Conservation (phyloP, 164 flowering plant genomes). For the Stephania cephalantha region DNA sequence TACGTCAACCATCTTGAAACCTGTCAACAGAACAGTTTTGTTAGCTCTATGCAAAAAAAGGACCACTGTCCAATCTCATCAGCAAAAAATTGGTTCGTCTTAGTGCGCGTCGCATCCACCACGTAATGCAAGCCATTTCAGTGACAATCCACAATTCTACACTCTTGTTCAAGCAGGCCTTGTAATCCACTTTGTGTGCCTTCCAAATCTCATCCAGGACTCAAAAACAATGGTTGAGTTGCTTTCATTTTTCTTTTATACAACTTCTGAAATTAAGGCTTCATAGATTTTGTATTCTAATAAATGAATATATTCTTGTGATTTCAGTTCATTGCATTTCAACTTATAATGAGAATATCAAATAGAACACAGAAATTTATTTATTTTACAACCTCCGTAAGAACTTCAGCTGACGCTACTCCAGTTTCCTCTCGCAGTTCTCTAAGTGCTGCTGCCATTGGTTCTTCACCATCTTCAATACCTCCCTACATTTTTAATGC, state of each 20-base stretch:
- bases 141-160: neutral
- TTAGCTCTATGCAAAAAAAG: neutral
- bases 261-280: neutral
- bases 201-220: neutral
- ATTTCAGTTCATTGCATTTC: neutral
- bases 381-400: constrained; percentile 62
- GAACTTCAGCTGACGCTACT: constrained; percentile 67
- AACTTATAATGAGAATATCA: neutral
- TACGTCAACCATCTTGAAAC: constrained; percentile 84
- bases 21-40: constrained; percentile 33
- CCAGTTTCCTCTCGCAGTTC: constrained; percentile 86
- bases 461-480: constrained; percentile 93
- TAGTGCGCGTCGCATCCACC: neutral
- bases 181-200: neutral
- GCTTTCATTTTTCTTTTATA: neutral
- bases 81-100: neutral
- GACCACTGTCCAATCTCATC: neutral
- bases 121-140: neutral
- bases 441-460: constrained; percentile 67
- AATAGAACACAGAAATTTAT: neutral
- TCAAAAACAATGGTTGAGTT: neutral
- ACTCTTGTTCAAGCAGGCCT: neutral
- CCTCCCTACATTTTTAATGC: constrained; percentile 53
- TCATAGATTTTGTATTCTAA: neutral
- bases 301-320: neutral